phyloP scores from a whole-genome alignment of 179 eudicot genomes.

The Spergularia azorica region DNA sequence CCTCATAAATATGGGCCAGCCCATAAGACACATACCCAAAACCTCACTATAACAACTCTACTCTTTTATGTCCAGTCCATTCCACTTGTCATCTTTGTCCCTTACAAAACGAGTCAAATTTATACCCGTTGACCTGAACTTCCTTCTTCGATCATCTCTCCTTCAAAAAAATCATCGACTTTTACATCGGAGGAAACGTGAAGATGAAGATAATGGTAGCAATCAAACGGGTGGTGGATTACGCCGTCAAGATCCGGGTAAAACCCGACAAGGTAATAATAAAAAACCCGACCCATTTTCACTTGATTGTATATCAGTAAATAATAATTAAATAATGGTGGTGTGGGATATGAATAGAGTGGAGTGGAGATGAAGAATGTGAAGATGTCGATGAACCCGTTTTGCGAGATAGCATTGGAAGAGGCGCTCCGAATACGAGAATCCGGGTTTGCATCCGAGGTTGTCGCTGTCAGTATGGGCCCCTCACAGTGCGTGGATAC shows the following conservation, averaged over 20 bases:
- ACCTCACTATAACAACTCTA: too few species aligned
- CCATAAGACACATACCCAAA: too few species aligned
- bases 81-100: too few species aligned
- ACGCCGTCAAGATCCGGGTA: slow-evolving; percentile 92
- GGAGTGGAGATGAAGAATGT: slow-evolving; percentile 86
- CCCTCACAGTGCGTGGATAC: slow-evolving; percentile 83
- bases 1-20: too few species aligned
- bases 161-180: too few species aligned
- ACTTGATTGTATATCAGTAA: too few species aligned
- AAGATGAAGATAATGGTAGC: slow-evolving; percentile 92
- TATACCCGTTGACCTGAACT: too few species aligned
- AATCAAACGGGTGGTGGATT: slow-evolving; percentile 82
- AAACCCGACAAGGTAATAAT: slow-evolving; percentile 78
- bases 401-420: slow-evolving; percentile 88
- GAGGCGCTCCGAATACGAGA: slow-evolving; percentile 79
- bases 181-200: neutral
- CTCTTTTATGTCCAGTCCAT: too few species aligned
- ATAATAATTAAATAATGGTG: neutral
- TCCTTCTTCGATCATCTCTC: too few species aligned
- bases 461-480: slow-evolving; percentile 81
- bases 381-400: slow-evolving; percentile 99
- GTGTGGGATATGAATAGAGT: slow-evolving; percentile 38
- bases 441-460: slow-evolving; percentile 82
- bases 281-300: neutral
- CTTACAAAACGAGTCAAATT: too few species aligned